These are phyloP conservation scores for Artemisia tridentata DNA, from an alignment of 129 eudicot species.

Conservation along the genomic window DNA sequence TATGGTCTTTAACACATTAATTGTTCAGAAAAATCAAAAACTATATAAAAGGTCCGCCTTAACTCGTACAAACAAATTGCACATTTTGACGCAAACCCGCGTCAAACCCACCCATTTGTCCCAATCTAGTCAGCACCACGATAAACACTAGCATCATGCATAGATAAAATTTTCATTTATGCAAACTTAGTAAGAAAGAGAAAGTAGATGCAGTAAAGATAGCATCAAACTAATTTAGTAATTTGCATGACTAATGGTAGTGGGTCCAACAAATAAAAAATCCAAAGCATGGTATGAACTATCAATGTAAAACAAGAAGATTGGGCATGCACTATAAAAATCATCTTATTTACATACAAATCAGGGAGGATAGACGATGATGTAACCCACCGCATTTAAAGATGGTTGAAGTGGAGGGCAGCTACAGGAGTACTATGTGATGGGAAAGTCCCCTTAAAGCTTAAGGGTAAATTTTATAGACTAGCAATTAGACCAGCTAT, in stretches of 20 bases:
- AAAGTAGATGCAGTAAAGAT: not conserved
- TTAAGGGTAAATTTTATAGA: too few relatives aligned
- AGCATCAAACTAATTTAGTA: not conserved
- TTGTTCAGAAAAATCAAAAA: not conserved
- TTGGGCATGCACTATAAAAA: not conserved
- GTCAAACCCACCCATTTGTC: not conserved
- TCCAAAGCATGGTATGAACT: not conserved
- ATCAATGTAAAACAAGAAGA: not conserved
- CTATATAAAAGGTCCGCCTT: not conserved
- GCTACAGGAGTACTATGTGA: too few relatives aligned
- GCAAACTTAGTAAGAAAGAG: conserved; percentile 9
- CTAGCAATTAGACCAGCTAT: too few relatives aligned
- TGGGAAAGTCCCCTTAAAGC: too few relatives aligned
- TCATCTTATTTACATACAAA: not conserved
- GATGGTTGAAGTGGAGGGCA: too few relatives aligned
- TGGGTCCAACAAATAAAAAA: not conserved
- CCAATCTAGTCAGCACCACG: conserved; percentile 5
- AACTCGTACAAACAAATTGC: not conserved
- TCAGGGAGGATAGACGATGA: too few relatives aligned
- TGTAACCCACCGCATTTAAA: too few relatives aligned
- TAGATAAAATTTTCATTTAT: not conserved
- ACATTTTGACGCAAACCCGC: not conserved
- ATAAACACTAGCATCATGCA: conserved; percentile 6
- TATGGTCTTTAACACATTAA: not conserved
- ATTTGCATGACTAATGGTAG: not conserved